These are phyloP conservation scores for Apiotrichum akiyoshidainum DNA, from an alignment of 1,284 basidiomycete species.

Conservation along the genomic window DNA sequence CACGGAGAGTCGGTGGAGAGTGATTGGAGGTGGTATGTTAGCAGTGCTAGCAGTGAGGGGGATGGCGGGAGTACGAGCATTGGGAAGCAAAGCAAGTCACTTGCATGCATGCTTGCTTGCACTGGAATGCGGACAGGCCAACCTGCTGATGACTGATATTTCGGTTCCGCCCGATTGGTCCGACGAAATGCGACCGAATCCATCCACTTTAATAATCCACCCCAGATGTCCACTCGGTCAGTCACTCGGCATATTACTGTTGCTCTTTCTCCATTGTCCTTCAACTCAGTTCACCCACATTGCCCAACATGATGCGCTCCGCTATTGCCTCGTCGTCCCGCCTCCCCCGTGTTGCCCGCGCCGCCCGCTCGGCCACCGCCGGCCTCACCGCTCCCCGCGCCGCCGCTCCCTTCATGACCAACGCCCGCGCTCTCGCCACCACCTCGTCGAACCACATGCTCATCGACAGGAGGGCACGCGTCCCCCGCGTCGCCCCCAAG, in stretches of 20 bases:
- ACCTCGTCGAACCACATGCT: constrained; percentile 3
- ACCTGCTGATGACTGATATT: neutral
- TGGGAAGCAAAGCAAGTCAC: too few species aligned
- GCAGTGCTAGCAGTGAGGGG: too few species aligned
- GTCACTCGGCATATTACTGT: constrained; percentile 2
- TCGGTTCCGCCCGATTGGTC: constrained; percentile 16
- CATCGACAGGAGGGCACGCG: constrained; percentile 7
- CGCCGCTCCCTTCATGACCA: constrained; percentile 1
- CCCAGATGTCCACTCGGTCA: neutral
- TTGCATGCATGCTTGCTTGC: too few species aligned
- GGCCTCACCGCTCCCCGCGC: constrained; percentile 5
- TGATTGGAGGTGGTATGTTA: too few species aligned
- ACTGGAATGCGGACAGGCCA: too few species aligned
- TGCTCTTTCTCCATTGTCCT: neutral
- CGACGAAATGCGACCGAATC: neutral
- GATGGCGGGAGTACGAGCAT: too few species aligned
- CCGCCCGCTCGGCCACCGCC: neutral
- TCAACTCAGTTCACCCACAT: neutral
- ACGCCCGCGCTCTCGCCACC: constrained; percentile 20
- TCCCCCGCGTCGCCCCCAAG: constrained; percentile 12
- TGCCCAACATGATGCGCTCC: constrained; percentile 22
- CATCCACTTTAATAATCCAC: neutral
- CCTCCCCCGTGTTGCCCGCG: neutral
- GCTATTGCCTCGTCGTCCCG: constrained; percentile 37
- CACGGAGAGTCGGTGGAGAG: too few species aligned